Conservation (phyloP, 805 yeast species). For the Starmerella scarabaei region DNA sequence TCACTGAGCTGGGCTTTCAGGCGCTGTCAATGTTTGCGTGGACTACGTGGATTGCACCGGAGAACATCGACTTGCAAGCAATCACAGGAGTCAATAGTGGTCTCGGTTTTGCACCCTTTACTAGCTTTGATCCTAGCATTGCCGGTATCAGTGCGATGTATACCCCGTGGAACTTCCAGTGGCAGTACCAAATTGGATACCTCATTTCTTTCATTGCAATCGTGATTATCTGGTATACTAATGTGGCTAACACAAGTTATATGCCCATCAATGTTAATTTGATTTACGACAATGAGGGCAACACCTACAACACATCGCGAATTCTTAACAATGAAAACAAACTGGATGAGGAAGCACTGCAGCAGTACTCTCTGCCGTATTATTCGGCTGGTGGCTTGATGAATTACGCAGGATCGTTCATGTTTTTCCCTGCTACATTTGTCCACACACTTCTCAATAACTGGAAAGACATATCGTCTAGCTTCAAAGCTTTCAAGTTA, state of each 20-base stretch:
- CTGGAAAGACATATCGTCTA: conserved; percentile 32
- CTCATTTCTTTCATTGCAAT: conserved; percentile 26
- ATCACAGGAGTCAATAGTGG: conserved; percentile 39
- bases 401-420: conserved; percentile 42
- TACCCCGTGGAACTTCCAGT: conserved; percentile 31
- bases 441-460: conserved; percentile 33
- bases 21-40: conserved; percentile 51
- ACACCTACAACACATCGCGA: conserved; percentile 32
- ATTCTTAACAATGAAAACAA: conserved; percentile 34
- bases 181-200: conserved; percentile 33
- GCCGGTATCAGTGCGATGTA: conserved; percentile 30
- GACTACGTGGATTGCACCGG: conserved; percentile 47
- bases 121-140: conserved; percentile 38
- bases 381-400: conserved; percentile 49
- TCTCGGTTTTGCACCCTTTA: conserved; percentile 40
- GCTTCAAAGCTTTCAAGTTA: conserved; percentile 9
- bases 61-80: conserved; percentile 35
- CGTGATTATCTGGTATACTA: conserved; percentile 32
- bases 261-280: conserved; percentile 38
- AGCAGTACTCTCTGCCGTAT: conserved; percentile 48
- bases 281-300: conserved; percentile 36
- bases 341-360: conserved; percentile 37
- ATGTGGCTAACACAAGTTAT: conserved; percentile 39
- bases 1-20: conserved; percentile 52
- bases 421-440: conserved; percentile 42